Conservation (phyloP, 129 eudicot genomes). For the Centrapalus pauciflorus region DNA sequence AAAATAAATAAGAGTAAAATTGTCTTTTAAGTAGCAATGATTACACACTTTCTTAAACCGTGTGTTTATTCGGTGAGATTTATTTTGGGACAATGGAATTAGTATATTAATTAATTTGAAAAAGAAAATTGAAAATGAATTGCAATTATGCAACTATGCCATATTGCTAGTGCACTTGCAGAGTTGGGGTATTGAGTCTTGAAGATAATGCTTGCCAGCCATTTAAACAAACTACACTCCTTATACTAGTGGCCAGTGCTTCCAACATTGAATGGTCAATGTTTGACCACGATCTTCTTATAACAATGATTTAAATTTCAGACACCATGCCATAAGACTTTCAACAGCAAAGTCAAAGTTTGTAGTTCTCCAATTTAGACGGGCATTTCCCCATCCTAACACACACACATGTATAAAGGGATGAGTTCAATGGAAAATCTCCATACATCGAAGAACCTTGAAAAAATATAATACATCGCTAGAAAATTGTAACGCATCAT, state of each 20-base stretch:
- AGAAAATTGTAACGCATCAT: no score
- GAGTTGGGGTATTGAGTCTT: neutral
- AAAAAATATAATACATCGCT: no score
- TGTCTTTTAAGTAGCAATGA: no score
- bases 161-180: neutral
- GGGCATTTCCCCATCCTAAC: neutral
- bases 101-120: neutral
- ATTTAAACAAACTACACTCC: neutral
- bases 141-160: no score
- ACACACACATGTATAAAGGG: neutral
- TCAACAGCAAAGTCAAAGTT: conserved; percentile 9
- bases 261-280: neutral
- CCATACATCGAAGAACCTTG: no score
- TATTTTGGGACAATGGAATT: no score
- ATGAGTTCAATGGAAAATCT: no score
- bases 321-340: neutral
- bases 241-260: no score
- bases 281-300: neutral
- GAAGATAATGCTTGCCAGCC: conserved; percentile 11
- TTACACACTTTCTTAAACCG: no score
- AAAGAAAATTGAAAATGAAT: neutral
- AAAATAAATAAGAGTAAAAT: no score
- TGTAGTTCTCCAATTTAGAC: conserved; percentile 16
- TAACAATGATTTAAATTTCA: neutral
- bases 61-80: no score